A percentile compares a stretch with the other conserved stretches of the same genome.
Conservation (phyloP, 495 filamentous ascomycete genomes). For the Aspergillus hancockii region DNA sequence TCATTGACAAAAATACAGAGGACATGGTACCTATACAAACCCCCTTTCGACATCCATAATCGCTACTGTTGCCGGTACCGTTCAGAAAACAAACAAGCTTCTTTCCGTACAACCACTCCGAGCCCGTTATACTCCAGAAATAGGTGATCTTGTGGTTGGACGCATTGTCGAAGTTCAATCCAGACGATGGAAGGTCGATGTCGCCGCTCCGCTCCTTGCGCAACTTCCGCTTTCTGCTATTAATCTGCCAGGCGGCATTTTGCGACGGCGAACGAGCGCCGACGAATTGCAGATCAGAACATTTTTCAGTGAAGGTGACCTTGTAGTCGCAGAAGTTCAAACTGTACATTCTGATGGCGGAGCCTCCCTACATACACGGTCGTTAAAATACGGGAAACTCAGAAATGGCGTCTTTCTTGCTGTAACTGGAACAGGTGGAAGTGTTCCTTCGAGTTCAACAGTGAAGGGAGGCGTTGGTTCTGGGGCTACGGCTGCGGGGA, state of each 20-base stretch:
- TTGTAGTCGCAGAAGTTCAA: constrained; percentile 91
- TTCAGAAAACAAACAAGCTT: constrained; percentile 93
- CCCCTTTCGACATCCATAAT: constrained; percentile 66
- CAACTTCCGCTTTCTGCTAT: constrained; percentile 82
- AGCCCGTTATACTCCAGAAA: constrained; percentile 92
- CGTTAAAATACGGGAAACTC: constrained; percentile 90
- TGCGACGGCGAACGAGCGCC: constrained; percentile 84
- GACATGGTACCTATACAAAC: constrained; percentile 77
- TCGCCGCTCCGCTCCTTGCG: constrained; percentile 79
- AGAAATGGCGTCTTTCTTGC: constrained; percentile 86
- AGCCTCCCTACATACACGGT: constrained; percentile 84
- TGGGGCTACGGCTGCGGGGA: constrained; percentile 23
- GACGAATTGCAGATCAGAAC: constrained; percentile 94
- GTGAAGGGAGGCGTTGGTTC: constrained; percentile 34
- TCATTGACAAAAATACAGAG: constrained; percentile 47
- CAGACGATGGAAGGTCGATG: constrained; percentile 90
- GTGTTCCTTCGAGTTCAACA: constrained; percentile 45
- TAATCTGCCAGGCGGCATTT: constrained; percentile 91
- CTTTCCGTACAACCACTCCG: constrained; percentile 85
- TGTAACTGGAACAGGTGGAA: constrained; percentile 77
- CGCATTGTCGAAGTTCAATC: constrained; percentile 90
- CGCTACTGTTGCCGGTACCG: constrained; percentile 82
- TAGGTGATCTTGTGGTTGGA: constrained; percentile 92
- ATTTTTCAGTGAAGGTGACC: constrained; percentile 88
- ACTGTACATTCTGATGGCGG: constrained; percentile 75